Base-by-base conservation (phyloP, 352 stramenopile species). In the Phytophthora pinifolia region DNA sequence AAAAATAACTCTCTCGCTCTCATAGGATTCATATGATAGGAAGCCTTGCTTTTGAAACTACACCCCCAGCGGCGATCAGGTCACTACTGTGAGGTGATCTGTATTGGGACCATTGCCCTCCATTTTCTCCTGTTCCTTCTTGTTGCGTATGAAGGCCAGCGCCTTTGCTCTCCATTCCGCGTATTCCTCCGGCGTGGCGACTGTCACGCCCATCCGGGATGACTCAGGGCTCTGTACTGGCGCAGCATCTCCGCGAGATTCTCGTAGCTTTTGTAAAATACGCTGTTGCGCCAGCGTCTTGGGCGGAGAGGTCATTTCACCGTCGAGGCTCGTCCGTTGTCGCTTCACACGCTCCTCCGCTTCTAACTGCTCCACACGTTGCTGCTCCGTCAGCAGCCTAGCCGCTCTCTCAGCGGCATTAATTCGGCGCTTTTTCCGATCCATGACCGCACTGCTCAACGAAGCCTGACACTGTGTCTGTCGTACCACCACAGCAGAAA, bases 391-490 rank as follows among this genome's bases (percentile, higher is more conserved):
- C 3, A 74, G 46, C 14, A 58, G 67, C 9, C 18, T 63, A 0
- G 45, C 33, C 35, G 60, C 65, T 41, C 38, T 47, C 20, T 70
- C 50, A 25, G 33, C 37, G 55, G 37, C 51, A 9, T 50, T 33
- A 7, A 25, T 38, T 7, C 52, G 65, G 12, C 49, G 70, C 25
- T 72, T 82, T 34, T 59, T 67, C 35, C 71, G 59, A 54, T 70
- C 59, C 36, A 75, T 57, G 13, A 78, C 43, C 14, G 66, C 69
- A 5, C 72, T 69, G 44, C 59, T 72, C 42, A 85, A 52, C 9
- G 74, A 81, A 34, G 57, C 41, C 36, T 79, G 65, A 36, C 74
- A 85, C 36, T 78, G 62, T 1, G 52, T 18, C 74, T 85, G 30
- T 9, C 33, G 38, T n/a, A 9, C 14, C 53, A 12, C 20, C 20